Evolutionary conservation across 2,329 filamentous ascomycete genomes (phyloP).

Genomic region (Xenoacremonium recifei): DNA sequence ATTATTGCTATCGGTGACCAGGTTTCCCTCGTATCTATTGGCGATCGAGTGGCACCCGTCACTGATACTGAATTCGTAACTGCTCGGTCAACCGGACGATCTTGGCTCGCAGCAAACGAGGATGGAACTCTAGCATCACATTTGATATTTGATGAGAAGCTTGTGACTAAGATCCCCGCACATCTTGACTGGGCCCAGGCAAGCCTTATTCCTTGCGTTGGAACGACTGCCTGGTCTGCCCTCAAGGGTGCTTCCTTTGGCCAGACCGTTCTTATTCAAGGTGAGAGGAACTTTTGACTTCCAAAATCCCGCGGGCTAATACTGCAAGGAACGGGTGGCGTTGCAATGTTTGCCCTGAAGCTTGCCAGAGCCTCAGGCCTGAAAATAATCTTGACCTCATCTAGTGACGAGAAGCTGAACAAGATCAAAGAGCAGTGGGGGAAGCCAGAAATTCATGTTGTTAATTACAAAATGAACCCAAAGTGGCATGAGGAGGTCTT

Average conservation of each 20-base stretch:
- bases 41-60: conserved; percentile 37
- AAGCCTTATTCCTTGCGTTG: conserved; percentile 41
- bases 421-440: conserved; percentile 36
- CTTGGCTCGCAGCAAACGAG: conserved; percentile 43
- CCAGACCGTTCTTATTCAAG: conserved; percentile 43
- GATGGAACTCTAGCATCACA: conserved; percentile 42
- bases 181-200: conserved; percentile 37
- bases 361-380: conserved; percentile 51
- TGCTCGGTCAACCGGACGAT: conserved; percentile 32
- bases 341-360: conserved; percentile 37
- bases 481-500: conserved; percentile 47
- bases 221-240: conserved; percentile 43
- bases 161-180: conserved; percentile 33
- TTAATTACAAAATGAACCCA: conserved; percentile 49
- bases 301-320: not conserved
- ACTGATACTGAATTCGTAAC: conserved; percentile 40
- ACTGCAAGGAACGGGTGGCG: conserved; percentile 37
- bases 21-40: conserved; percentile 29
- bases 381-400: conserved; percentile 49
- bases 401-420: conserved; percentile 47
- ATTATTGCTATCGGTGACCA: conserved; percentile 36
- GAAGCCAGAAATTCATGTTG: conserved; percentile 42
- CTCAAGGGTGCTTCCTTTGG: conserved; percentile 38
- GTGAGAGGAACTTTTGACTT: conserved; percentile 13
- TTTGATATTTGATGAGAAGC: conserved; percentile 39